Conservation (phyloP, 129 eudicot species). For the Logfia minima region DNA sequence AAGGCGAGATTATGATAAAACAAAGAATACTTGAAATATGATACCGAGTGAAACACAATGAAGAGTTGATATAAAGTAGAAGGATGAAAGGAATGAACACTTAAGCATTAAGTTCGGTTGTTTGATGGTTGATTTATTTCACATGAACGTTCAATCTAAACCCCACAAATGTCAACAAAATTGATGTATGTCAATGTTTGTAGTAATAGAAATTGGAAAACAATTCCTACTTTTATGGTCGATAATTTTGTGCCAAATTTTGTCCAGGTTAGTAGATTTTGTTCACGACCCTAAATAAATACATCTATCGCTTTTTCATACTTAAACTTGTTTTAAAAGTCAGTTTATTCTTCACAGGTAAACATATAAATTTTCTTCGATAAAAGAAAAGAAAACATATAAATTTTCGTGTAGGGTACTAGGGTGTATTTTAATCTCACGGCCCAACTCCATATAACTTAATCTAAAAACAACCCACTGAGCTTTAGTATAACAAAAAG, state of each 20-base stretch:
- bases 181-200: neutral
- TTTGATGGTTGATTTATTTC: slow-evolving; percentile 22
- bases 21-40: neutral
- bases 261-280: neutral
- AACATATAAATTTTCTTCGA: too few species aligned
- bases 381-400: too few species aligned
- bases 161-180: slow-evolving; percentile 25
- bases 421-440: too few species aligned
- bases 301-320: too few species aligned
- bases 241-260: neutral
- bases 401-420: too few species aligned
- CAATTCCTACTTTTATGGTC: neutral
- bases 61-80: slow-evolving; percentile 15
- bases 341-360: too few species aligned
- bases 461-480: too few species aligned
- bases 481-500: too few species aligned
- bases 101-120: slow-evolving; percentile 24
- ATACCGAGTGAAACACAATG: neutral
- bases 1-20: neutral
- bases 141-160: slow-evolving; percentile 7
- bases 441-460: too few species aligned
- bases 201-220: neutral
- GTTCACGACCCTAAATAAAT: neutral
- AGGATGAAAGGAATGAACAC: slow-evolving; percentile 5
- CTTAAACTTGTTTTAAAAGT: too few species aligned